Evolutionary conservation across 768 basidiomycete species (phyloP).

Genomic region (Boletus reticuloceps): DNA sequence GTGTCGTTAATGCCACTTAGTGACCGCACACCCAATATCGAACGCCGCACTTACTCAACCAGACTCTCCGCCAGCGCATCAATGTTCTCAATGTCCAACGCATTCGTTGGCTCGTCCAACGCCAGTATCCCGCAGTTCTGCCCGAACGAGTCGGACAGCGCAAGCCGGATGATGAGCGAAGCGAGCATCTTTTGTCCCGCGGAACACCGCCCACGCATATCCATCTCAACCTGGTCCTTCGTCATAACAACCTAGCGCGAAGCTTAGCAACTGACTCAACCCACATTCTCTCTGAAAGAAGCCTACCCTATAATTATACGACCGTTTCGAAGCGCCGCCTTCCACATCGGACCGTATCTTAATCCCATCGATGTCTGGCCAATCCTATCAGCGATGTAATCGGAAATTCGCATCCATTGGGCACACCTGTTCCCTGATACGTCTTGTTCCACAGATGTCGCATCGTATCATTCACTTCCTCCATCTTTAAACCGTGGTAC

Average conservation of each 20-base stretch:
- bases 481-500: constrained; percentile 97
- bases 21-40: neutral
- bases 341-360: constrained; percentile 93
- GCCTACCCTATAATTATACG: constrained; percentile 94
- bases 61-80: constrained; percentile 89
- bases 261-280: constrained; percentile 16
- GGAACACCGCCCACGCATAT: constrained; percentile 98
- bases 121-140: constrained; percentile 98
- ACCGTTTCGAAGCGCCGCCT: constrained; percentile 83
- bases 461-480: constrained; percentile 98
- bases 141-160: constrained; percentile 95
- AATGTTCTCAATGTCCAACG: constrained; percentile 94
- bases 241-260: constrained; percentile 88
- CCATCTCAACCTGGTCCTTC: constrained; percentile 99
- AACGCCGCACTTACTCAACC: constrained; percentile 68
- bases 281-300: constrained; percentile 3
- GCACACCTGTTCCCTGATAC: constrained; percentile 93
- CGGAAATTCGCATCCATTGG: neutral
- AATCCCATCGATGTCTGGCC: constrained; percentile 93
- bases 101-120: constrained; percentile 97
- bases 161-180: constrained; percentile 95
- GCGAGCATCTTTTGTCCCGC: constrained; percentile 99
- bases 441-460: constrained; percentile 98
- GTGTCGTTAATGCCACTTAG: neutral
- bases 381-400: constrained; percentile 9